These are phyloP conservation scores for Raffaelea deltoideospora DNA, from an alignment of 2,329 filamentous ascomycete species.

Conservation along the genomic window DNA sequence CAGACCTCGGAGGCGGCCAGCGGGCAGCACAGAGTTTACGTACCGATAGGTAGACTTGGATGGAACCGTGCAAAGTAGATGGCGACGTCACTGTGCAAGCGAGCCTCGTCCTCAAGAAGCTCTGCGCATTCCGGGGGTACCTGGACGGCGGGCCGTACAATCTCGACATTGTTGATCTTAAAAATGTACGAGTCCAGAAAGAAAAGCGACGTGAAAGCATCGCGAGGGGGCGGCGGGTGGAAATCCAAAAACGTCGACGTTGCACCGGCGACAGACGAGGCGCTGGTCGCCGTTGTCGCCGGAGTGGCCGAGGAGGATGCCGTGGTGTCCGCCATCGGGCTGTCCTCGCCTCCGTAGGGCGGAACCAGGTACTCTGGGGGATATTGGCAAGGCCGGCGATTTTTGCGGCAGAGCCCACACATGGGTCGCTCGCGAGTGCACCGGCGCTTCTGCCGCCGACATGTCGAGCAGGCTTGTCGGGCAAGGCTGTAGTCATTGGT, in stretches of 20 bases:
- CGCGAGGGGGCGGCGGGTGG: background rate
- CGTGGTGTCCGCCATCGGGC: background rate
- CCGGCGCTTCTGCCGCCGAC: conserved; percentile 5
- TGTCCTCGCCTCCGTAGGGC: background rate
- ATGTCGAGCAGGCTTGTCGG: conserved; percentile 6
- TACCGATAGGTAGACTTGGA: conserved; percentile 6
- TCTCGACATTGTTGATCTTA: background rate
- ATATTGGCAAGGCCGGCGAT: conserved; percentile 3
- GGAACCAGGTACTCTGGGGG: background rate
- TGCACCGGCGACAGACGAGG: background rate
- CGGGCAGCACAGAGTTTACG: background rate
- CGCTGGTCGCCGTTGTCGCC: background rate
- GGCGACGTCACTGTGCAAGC: background rate
- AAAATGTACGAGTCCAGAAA: conserved; percentile 9
- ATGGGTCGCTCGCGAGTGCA: conserved; percentile 5
- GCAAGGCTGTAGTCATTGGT: background rate
- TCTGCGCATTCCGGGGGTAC: conserved; percentile 2
- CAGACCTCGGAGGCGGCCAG: too few relatives aligned
- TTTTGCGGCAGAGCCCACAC: conserved; percentile 6
- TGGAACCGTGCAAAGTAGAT: conserved; percentile 5
- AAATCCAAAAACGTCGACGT: too few relatives aligned
- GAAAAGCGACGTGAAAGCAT: conserved; percentile 5
- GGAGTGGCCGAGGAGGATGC: background rate
- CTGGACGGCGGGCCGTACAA: background rate
- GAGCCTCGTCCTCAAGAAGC: background rate